Evolutionary conservation across 768 basidiomycete genomes (phyloP).

Genomic region (Ephemerocybe angulata): DNA sequence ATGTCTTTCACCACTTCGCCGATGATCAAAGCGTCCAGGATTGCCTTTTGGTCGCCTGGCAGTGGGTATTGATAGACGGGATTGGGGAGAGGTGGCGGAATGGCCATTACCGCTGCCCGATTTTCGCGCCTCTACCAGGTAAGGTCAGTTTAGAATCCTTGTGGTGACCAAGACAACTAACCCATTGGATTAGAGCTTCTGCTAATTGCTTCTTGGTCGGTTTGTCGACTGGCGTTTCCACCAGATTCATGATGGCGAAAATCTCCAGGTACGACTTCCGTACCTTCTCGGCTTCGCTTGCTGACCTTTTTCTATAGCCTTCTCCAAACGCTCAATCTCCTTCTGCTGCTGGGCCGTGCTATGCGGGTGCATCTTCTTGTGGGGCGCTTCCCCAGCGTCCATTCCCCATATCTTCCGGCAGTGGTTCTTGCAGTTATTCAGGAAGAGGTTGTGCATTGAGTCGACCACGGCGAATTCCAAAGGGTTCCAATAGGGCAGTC

Average conservation of each 20-base stretch:
- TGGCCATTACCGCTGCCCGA: not conserved
- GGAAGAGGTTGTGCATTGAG: slow-evolving; percentile 14
- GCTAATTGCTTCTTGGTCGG: not conserved
- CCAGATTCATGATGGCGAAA: not conserved
- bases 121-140: not conserved
- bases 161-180: not conserved
- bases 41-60: not conserved
- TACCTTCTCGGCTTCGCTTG: not conserved
- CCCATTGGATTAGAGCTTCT: not conserved
- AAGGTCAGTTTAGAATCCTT: not conserved
- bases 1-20: slow-evolving; percentile 16
- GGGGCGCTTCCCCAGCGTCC: not conserved
- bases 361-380: not conserved
- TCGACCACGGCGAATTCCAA: slow-evolving; percentile 8
- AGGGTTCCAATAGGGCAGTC: slow-evolving; percentile 14
- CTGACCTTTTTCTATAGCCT: not conserved
- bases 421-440: slow-evolving; percentile 10
- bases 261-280: not conserved
- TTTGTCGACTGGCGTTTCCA: not conserved
- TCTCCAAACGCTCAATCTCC: not conserved
- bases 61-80: not conserved
- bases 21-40: not conserved
- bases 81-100: not conserved
- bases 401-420: slow-evolving; percentile 9
- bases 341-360: not conserved